Evolutionary conservation across 192 early-diverging fungal genomes (phyloP).

Genomic region (Geranomyces michiganensis): DNA sequence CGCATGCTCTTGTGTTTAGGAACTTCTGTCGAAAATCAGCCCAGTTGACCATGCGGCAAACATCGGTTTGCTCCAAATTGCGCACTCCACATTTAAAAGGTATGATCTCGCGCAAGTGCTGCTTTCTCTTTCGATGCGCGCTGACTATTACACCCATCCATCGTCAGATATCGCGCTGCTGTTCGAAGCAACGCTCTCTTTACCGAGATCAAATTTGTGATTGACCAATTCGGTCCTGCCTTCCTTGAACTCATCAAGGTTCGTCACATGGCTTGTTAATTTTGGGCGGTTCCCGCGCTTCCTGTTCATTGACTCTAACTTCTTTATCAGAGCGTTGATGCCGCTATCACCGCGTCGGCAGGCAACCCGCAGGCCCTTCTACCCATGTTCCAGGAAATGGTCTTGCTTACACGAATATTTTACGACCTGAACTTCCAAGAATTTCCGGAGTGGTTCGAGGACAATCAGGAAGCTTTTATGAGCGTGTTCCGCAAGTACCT

Average conservation of each 20-base stretch:
- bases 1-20: no score
- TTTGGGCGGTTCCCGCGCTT: neutral
- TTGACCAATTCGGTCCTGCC: slow-evolving; percentile 80
- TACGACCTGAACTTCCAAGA: slow-evolving; percentile 96
- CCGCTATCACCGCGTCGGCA: slow-evolving; percentile 70
- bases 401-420: slow-evolving; percentile 85
- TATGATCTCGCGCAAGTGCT: slow-evolving; percentile 33
- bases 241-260: slow-evolving; percentile 85
- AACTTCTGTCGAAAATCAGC: slow-evolving; percentile 66
- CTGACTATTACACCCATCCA: neutral
- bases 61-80: slow-evolving; percentile 89
- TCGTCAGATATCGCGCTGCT: slow-evolving; percentile 78
- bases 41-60: slow-evolving; percentile 80
- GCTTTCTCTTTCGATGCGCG: neutral
- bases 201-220: slow-evolving; percentile 87
- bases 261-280: slow-evolving; percentile 6
- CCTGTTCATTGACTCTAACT: neutral
- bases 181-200: slow-evolving; percentile 81
- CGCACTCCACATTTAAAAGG: slow-evolving; percentile 93
- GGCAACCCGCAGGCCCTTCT: slow-evolving; percentile 66
- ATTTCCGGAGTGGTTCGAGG: slow-evolving; percentile 95
- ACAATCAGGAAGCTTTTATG: slow-evolving; percentile 84
- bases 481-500: slow-evolving; percentile 86
- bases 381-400: slow-evolving; percentile 73
- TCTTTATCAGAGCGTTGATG: slow-evolving; percentile 71